Evolutionary conservation across 1,139 yeast genomes (phyloP), one percentile per base, ranked within the genome.

Genomic region (Candida sanyaensis): DNA sequence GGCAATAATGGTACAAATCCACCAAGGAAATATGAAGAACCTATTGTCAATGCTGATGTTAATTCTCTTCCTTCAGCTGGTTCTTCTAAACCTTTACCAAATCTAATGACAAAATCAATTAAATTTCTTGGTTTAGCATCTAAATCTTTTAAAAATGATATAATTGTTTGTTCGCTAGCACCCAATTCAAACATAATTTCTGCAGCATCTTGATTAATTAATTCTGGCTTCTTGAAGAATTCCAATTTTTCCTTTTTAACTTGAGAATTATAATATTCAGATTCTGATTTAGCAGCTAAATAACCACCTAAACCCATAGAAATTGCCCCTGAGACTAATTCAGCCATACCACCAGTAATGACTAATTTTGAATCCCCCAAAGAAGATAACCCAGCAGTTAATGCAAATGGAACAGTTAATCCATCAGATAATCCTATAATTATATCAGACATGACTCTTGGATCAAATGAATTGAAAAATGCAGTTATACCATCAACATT

Each of bases 271-370:
- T 85, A 86, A 64, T 83, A 87, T 62, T 87, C 92, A 27, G 78
- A 68, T 66, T 87, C 95, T n/a, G 88, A 81, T 60, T 84, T 83
- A 31, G 93, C 93, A 37, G 93, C 95, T 53, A 87, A 72, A 62
- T 77, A 87, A 13, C 95, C 95, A 51, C 95, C 95, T 50, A 87
- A 77, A 3, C 95, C 95, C 95, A 87, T 87, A 24, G 92, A 86
- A 38, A 87, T 86, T 40, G 93, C 89, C 39, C 95, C 95, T 4
- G 90, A 83, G 4, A 87, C 88, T 59, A 87, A 73, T 65, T 87
- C 95, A 3, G 93, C 93, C 80, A 87, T 81, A 36, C 93, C 95
- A 75, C 93, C 95, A 23, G 93, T 86, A 46, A 87, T 86, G 36
- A 87, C 95, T 59, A 87, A 73, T 61, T 77, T 83, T 12, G 91